phyloP scores from a whole-genome alignment of 768 basidiomycete genomes.

The Trametes sanguinea region DNA sequence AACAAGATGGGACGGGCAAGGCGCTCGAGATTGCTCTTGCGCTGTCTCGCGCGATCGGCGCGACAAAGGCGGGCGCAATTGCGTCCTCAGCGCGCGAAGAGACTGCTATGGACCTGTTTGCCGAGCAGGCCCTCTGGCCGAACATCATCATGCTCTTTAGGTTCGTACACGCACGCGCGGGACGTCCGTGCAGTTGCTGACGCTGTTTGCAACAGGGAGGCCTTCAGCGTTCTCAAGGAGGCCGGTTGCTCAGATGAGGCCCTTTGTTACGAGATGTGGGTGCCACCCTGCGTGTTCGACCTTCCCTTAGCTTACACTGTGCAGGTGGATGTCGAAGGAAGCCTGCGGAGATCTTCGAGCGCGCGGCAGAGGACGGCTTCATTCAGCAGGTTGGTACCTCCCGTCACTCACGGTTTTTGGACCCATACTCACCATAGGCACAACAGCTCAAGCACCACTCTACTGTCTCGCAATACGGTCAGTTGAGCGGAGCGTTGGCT shows the following conservation, averaged over 20 bases:
- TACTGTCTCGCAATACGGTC: conserved; percentile 61
- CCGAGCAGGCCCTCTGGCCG: conserved; percentile 67
- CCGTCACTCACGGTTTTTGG: not conserved
- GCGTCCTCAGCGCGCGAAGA: conserved; percentile 63
- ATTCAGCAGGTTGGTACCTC: conserved; percentile 47
- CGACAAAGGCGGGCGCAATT: conserved; percentile 64
- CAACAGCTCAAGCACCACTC: conserved; percentile 61
- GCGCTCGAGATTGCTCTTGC: conserved; percentile 52
- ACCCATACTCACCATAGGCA: not conserved
- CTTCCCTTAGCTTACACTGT: not conserved
- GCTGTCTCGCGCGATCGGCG: conserved; percentile 58
- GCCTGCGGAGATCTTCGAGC: conserved; percentile 68
- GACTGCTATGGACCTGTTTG: conserved; percentile 65
- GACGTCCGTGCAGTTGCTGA: not conserved
- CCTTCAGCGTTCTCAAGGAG: conserved; percentile 61
- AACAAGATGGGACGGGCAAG: conserved; percentile 57
- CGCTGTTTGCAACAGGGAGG: conserved; percentile 45
- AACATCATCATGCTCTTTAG: conserved; percentile 66
- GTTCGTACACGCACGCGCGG: conserved; percentile 29
- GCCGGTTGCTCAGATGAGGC: conserved; percentile 69
- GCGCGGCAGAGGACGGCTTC: conserved; percentile 68
- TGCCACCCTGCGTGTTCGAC: not conserved
- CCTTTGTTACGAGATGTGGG: conserved; percentile 64
- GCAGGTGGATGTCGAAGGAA: conserved; percentile 76
- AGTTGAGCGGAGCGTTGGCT: conserved; percentile 56